phyloP scores from a whole-genome alignment of 345 rosid genomes.

The Mallotus nudiflorus region DNA sequence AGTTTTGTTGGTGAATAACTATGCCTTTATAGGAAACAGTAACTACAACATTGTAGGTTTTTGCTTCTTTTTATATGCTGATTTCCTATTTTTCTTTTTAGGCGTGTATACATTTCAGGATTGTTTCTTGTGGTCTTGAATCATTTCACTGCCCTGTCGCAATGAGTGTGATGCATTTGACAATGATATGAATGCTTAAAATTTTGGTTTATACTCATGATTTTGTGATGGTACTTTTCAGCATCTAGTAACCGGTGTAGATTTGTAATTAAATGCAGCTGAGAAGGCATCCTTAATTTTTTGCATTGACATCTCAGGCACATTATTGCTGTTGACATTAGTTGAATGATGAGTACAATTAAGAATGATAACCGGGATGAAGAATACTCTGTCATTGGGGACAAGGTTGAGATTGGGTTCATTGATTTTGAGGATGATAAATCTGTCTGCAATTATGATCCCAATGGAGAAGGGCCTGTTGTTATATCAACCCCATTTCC shows the following conservation, averaged over 20 bases:
- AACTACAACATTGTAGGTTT: no score
- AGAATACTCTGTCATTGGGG: slow-evolving; percentile 63
- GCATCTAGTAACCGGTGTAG: background rate
- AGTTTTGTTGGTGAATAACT: no score
- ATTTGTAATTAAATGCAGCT: background rate
- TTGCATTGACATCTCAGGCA: slow-evolving; percentile 9
- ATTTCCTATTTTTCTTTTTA: no score
- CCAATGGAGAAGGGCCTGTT: slow-evolving; percentile 50
- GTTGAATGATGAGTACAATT: slow-evolving; percentile 42
- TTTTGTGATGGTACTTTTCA: no score
- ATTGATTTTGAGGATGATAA: slow-evolving; percentile 62
- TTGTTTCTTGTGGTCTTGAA: no score
- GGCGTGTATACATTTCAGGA: no score
- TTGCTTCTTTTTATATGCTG: no score
- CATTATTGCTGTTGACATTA: slow-evolving; percentile 3
- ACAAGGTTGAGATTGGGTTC: slow-evolving; percentile 67
- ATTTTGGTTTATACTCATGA: no score
- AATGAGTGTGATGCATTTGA: no score
- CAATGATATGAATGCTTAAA: no score
- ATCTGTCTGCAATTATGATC: slow-evolving; percentile 45
- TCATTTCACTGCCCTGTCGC: no score
- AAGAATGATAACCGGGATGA: slow-evolving; percentile 52
- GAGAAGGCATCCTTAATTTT: background rate
- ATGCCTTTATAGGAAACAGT: no score
- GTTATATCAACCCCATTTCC: slow-evolving; percentile 68